Conservation (phyloP, 331 rosid genomes). For the Quercus tomentella region DNA sequence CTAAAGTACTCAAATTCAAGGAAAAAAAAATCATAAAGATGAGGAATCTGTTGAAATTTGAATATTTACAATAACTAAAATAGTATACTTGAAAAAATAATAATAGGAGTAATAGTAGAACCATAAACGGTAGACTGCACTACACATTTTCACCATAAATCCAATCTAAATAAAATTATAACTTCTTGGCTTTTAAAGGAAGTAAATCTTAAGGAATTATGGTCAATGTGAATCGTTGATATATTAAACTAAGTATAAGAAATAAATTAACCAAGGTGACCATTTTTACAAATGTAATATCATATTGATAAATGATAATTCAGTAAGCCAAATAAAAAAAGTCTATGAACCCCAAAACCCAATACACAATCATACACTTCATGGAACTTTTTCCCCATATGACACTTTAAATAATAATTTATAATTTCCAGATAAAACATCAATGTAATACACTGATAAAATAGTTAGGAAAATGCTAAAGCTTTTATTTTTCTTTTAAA, state of each 20-base stretch:
- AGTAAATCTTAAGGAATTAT: background rate
- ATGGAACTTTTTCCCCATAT: no score
- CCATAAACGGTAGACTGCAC: background rate
- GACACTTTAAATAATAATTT: no score
- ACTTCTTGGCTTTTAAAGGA: background rate
- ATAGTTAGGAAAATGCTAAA: no score
- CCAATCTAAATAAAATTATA: background rate
- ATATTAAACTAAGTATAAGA: background rate
- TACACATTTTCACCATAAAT: background rate
- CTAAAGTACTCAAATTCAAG: background rate
- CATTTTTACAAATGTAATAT: no score
- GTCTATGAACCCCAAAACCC: no score
- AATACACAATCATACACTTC: no score
- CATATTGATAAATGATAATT: no score
- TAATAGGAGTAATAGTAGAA: background rate
- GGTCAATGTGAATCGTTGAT: background rate
- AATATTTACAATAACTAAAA: background rate
- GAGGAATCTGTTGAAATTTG: background rate
- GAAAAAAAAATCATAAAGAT: background rate
- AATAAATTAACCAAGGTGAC: background rate
- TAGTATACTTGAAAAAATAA: background rate
- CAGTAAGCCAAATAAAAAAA: no score
- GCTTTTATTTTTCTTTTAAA: no score
- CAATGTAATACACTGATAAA: no score
- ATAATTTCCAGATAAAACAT: no score